Percentiles rank a stretch among this genome's conserved stretches.
phyloP scores from a whole-genome alignment of 2,329 filamentous ascomycete genomes.

The Fusarium anthophilum region DNA sequence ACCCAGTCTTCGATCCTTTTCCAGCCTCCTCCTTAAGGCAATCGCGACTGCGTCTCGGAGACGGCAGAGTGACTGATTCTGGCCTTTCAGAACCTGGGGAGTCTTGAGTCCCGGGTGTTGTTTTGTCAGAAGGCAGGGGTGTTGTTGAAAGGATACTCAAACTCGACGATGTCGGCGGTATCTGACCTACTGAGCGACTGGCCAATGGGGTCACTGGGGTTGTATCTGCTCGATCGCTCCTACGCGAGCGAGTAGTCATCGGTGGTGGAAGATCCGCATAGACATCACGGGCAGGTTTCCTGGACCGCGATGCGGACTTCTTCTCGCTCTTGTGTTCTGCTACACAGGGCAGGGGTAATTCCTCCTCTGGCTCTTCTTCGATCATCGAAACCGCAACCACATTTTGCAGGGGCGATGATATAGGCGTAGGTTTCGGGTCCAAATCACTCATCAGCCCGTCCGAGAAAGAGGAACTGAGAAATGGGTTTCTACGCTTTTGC shows the following conservation, averaged over 20 bases:
- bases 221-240: slow-evolving; percentile 28
- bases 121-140: slow-evolving; percentile 50
- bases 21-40: slow-evolving; percentile 28
- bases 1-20: slow-evolving; percentile 37
- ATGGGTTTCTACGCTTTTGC: slow-evolving; percentile 36
- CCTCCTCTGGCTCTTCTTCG: slow-evolving; percentile 9
- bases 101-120: slow-evolving; percentile 49
- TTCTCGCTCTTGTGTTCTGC: neutral
- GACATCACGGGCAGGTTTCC: slow-evolving; percentile 19
- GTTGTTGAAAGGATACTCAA: slow-evolving; percentile 54
- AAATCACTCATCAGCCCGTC: slow-evolving; percentile 27
- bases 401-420: slow-evolving; percentile 23
- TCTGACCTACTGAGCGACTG: slow-evolving; percentile 12
- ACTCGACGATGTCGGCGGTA: slow-evolving; percentile 47
- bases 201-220: slow-evolving; percentile 38
- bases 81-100: slow-evolving; percentile 40
- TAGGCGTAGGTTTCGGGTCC: slow-evolving; percentile 11
- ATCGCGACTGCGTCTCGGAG: slow-evolving; percentile 33
- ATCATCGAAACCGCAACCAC: slow-evolving; percentile 10
- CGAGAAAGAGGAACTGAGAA: slow-evolving; percentile 47
- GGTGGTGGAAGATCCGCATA: slow-evolving; percentile 33
- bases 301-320: slow-evolving; percentile 2
- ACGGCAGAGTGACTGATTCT: slow-evolving; percentile 37
- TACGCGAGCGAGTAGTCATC: slow-evolving; percentile 40
- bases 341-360: neutral